Evolutionary conservation across 1,284 basidiomycete species (phyloP).

Genomic region (Ustilago sp.): DNA sequence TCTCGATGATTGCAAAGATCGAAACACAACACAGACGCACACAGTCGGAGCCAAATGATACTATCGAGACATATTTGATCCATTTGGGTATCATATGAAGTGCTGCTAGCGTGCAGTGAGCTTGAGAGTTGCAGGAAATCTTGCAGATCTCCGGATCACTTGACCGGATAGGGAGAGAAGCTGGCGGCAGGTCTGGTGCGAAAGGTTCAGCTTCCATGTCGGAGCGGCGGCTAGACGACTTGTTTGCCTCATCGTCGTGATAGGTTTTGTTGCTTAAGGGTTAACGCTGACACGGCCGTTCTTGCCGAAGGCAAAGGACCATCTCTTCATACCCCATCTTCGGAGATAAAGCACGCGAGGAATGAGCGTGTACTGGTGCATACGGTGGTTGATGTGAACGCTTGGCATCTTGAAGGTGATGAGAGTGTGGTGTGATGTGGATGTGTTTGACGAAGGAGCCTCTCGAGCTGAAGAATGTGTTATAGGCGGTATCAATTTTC

Average conservation of each 20-base stretch:
- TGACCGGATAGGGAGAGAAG: no score
- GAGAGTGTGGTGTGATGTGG: background rate
- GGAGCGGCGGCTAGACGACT: background rate
- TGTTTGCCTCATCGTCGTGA: background rate
- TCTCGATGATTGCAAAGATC: no score
- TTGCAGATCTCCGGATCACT: background rate
- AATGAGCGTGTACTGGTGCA: constrained; percentile 58
- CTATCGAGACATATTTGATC: background rate
- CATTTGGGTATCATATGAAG: background rate
- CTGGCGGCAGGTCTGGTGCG: background rate
- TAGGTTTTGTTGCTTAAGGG: constrained; percentile 10
- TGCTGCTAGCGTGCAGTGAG: background rate
- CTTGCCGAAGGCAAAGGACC: constrained; percentile 42
- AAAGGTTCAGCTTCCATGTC: background rate
- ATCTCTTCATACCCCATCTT: constrained; percentile 52
- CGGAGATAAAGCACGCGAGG: constrained; percentile 46
- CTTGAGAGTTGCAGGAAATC: no score
- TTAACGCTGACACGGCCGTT: constrained; percentile 43
- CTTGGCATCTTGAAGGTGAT: constrained; percentile 33
- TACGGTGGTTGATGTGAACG: constrained; percentile 51
- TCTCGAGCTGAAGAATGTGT: no score
- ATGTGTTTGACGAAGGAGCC: background rate
- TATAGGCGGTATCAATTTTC: no score
- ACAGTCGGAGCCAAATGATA: background rate
- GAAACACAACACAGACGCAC: background rate